Evolutionary conservation across 306 rosid species (phyloP), one percentile per base, ranked within the genome.

Genomic region (Glycyrrhiza uralensis): DNA sequence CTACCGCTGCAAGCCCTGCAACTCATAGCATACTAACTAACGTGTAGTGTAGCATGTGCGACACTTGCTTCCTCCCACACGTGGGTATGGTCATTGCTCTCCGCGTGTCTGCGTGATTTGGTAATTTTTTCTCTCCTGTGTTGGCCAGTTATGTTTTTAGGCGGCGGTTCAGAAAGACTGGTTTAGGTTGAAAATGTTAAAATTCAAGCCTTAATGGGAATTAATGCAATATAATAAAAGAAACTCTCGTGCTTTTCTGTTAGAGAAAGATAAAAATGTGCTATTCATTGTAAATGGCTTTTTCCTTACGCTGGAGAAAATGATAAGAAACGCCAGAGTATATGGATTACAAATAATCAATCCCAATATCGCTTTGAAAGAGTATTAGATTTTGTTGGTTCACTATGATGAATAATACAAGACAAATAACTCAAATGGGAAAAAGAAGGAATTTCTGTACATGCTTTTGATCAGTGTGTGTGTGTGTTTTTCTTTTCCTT

Each of bases 31-130:
- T 36, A 36, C 38, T 33, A 36, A 36, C 14, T 11, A 11, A 38
- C 45, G 45, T 38, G 45, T 38, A 36, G 19, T 17, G 33, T 9
- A 17, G 57, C 79, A 51, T 32, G 76, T 0, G 39, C 14, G 57
- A 65, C 85, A 81, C 67, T 12, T 81, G 62, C 12, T 50, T 74
- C 6, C 2, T 6, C 0, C 0, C 28, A 71, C 55, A 76, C 68
- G 79, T 71, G 69, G 54, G 1, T 1, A 1, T 0, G 6, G 24
- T 1, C 12, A 1, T 0, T 28, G 44, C 10, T 64, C 10, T 30
- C 8, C 73, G 62, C 52, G 50, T 11, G 24, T 50, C 5, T 3
- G 1, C 44, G 18, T 10, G 44, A 29, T n/a, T n/a, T n/a, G n/a
- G n/a, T n/a, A n/a, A n/a, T n/a, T n/a, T n/a, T n/a, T n/a, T n/a